These are phyloP conservation scores for Passalora sequoiae DNA, from an alignment of 2,329 filamentous ascomycete species.

Conservation along the genomic window DNA sequence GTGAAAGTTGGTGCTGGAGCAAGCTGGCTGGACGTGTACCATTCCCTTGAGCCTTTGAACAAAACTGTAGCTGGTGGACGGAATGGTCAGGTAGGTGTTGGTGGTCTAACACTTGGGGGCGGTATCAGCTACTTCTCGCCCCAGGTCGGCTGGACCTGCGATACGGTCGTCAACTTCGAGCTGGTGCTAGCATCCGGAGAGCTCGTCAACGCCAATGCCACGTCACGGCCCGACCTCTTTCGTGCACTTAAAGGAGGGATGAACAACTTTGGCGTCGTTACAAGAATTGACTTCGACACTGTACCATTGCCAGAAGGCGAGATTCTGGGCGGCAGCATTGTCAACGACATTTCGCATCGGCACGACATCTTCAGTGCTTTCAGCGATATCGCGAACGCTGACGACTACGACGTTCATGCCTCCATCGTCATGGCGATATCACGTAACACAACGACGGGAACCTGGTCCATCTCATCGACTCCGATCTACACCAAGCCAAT, in stretches of 20 bases:
- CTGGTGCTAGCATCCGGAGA: conserved; percentile 31
- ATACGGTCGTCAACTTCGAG: conserved; percentile 31
- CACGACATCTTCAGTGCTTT: conserved; percentile 2
- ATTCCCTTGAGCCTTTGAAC: neutral
- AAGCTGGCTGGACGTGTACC: conserved; percentile 42
- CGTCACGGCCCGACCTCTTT: conserved; percentile 45
- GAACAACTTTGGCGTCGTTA: conserved; percentile 44
- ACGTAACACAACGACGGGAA: conserved; percentile 4
- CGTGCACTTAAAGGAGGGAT: conserved; percentile 44
- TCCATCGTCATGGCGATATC: conserved; percentile 1
- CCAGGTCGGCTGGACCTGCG: conserved; percentile 47
- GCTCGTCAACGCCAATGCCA: conserved; percentile 37
- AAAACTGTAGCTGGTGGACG: neutral
- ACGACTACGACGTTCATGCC: conserved; percentile 6
- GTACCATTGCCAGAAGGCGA: conserved; percentile 8
- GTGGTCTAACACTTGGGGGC: conserved; percentile 24
- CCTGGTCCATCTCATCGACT: conserved; percentile 4
- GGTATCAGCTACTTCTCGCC: conserved; percentile 49
- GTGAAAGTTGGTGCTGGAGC: conserved; percentile 40
- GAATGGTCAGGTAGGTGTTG: conserved; percentile 6
- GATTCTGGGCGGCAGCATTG: conserved; percentile 1
- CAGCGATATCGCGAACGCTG: conserved; percentile 3
- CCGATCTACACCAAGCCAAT: conserved; percentile 8
- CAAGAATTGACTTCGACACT: conserved; percentile 38
- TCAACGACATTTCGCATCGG: conserved; percentile 1